Evolutionary conservation across 331 rosid species (phyloP).

Genomic region (Malus hybrid): DNA sequence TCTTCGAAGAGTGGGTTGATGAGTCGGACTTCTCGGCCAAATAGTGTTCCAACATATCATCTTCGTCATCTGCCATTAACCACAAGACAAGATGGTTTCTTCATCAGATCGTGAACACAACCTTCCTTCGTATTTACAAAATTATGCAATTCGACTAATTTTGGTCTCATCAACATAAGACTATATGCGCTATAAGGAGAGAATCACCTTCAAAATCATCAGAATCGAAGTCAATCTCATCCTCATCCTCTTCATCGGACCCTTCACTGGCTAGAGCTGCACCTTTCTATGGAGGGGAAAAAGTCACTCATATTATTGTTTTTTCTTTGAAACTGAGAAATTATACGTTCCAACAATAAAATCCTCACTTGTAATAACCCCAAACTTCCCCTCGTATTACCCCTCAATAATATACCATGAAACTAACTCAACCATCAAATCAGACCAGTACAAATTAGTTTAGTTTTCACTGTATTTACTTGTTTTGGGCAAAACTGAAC

Average conservation of each 20-base stretch:
- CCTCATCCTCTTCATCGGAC: constrained; percentile 71
- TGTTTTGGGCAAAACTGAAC: not conserved
- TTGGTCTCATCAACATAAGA: not conserved
- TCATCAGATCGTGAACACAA: not conserved
- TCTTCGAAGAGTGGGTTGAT: constrained; percentile 52
- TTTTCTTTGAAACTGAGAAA: not conserved
- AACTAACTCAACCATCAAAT: not conserved
- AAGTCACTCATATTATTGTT: not conserved
- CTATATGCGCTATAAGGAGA: not conserved
- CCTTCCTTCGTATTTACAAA: not conserved
- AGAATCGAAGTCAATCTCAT: constrained; percentile 84
- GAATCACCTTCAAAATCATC: constrained; percentile 89
- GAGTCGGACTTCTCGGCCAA: constrained; percentile 85
- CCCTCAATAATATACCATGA: not conserved
- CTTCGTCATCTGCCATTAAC: constrained; percentile 76
- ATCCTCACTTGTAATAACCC: not conserved
- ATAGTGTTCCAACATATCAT: constrained; percentile 97
- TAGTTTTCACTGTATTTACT: not conserved
- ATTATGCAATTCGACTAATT: not conserved
- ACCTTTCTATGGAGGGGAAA: constrained; percentile 52
- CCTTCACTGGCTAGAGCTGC: constrained; percentile 49
- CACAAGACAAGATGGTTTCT: constrained; percentile 7
- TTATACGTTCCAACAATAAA: not conserved
- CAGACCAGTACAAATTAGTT: not conserved
- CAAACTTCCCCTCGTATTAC: not conserved